Base-by-base conservation (phyloP, 495 filamentous ascomycete genomes). In the Staphylotrichum tortipilum region DNA sequence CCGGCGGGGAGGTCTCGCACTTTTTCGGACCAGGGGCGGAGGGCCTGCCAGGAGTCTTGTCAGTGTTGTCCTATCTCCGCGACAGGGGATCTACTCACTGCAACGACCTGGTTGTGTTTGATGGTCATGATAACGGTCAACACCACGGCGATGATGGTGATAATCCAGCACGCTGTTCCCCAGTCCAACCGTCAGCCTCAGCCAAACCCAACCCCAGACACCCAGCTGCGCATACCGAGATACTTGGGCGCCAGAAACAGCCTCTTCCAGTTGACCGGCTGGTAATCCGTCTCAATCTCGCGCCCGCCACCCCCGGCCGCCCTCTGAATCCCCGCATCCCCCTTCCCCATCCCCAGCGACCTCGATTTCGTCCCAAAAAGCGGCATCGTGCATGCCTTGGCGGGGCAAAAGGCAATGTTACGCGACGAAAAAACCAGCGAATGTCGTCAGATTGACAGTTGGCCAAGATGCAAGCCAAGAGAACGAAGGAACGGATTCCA, bases 1-100 rank as follows among this genome's bases (percentile, higher is more conserved):
- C 63, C 63, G 10, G 53, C 60, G 0, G 55, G 58, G 4, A 61
- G 38, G 17, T 57, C 56, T 34, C 63, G 55, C 0, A 66, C 55
- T 35, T 66, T 53, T 26, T 61, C 38, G 24, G 60, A 51, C 24
- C 54, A 59, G 2, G 63, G 63, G 17, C 49, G 47, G 3, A 66
- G 53, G 33, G 45, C 34, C 62, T 62, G 47, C 6, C 26, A 31
- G 12, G 4, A 0, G n/a, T 3, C 15, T 4, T 11, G 40, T 30
- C 29, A 43, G 17, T 18, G 21, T 18, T 14, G 19, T 17, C 12
- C 11, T 14, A 22, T 3, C 24, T 39, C 10, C 14, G 4, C n/a
- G n/a, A n/a, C n/a, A 7, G 9, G 10, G 37, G 11, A 7, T 1
- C 2, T 21, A 19, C 56, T 12, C 28, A 59, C 56, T 8, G 30